Conservation (phyloP, 2,329 filamentous ascomycete species). For the Talaromyces marneffei region DNA sequence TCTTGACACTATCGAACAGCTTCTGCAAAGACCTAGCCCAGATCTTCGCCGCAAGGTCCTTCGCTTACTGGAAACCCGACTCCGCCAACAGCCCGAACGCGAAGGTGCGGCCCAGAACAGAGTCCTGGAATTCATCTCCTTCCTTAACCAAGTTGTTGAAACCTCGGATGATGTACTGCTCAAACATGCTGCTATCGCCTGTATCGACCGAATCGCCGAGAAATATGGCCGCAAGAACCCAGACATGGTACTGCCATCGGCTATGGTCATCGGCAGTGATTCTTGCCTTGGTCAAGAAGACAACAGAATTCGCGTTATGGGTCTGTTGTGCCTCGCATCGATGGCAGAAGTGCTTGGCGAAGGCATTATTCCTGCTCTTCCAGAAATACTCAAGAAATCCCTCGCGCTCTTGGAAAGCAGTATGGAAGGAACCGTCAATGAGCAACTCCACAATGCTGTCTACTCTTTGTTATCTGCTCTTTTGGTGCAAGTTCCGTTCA, state of each 20-base stretch:
- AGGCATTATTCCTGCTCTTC: constrained; percentile 75
- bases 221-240: constrained; percentile 92
- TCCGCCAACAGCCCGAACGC: constrained; percentile 65
- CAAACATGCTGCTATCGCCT: constrained; percentile 79
- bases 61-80: constrained; percentile 71
- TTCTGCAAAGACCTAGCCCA: constrained; percentile 70
- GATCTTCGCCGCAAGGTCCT: constrained; percentile 74
- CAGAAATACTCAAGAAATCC: constrained; percentile 65
- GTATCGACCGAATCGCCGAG: constrained; percentile 87
- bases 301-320: constrained; percentile 68
- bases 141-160: constrained; percentile 69
- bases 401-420: constrained; percentile 66
- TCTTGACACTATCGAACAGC: constrained; percentile 75
- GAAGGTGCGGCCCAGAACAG: constrained; percentile 63
- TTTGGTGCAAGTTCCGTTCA: constrained; percentile 79
- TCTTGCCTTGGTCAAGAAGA: constrained; percentile 72
- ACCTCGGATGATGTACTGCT: constrained; percentile 66
- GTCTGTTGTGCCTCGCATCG: constrained; percentile 82
- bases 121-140: constrained; percentile 72
- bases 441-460: constrained; percentile 70
- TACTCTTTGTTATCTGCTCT: constrained; percentile 75
- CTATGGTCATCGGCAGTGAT: constrained; percentile 67
- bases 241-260: constrained; percentile 67
- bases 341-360: constrained; percentile 84
- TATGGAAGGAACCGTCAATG: constrained; percentile 49